phyloP scores from a whole-genome alignment of 176 grass and related monocot genomes.

The Oryza officinalis region DNA sequence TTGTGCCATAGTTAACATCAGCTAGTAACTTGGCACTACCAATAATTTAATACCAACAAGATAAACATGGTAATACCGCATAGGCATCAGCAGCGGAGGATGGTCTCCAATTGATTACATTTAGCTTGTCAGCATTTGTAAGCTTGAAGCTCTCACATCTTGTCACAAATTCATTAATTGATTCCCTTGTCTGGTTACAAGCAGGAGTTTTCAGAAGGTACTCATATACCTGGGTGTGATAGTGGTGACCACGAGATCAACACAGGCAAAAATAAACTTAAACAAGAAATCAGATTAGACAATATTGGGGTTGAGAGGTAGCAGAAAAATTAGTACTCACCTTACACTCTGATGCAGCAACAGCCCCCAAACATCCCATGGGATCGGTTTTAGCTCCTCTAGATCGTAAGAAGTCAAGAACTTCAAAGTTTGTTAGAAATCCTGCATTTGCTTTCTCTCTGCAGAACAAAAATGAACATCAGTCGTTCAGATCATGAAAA shows the following conservation, averaged over 20 bases:
- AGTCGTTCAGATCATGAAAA: neutral
- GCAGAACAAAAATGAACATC: slow-evolving; percentile 7
- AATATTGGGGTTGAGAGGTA: neutral
- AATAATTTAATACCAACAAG: neutral
- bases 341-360: slow-evolving; percentile 82
- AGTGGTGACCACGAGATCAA: neutral
- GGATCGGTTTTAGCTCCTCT: slow-evolving; percentile 79
- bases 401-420: slow-evolving; percentile 67
- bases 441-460: slow-evolving; percentile 69
- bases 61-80: slow-evolving; percentile 47
- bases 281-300: neutral
- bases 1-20: neutral
- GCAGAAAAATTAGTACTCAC: slow-evolving; percentile 33
- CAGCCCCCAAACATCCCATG: slow-evolving; percentile 83
- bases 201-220: slow-evolving; percentile 63
- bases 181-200: slow-evolving; percentile 67
- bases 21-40: neutral
- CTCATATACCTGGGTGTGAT: slow-evolving; percentile 59
- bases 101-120: slow-evolving; percentile 75
- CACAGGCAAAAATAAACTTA: neutral
- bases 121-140: slow-evolving; percentile 65
- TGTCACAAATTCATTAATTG: slow-evolving; percentile 55
- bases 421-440: slow-evolving; percentile 79
- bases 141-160: slow-evolving; percentile 75
- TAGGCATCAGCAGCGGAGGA: slow-evolving; percentile 39